A percentile compares a stretch with the other conserved stretches of the same genome.
phyloP scores from a whole-genome alignment of 2,329 filamentous ascomycete species.

The Beauveria sp. region DNA sequence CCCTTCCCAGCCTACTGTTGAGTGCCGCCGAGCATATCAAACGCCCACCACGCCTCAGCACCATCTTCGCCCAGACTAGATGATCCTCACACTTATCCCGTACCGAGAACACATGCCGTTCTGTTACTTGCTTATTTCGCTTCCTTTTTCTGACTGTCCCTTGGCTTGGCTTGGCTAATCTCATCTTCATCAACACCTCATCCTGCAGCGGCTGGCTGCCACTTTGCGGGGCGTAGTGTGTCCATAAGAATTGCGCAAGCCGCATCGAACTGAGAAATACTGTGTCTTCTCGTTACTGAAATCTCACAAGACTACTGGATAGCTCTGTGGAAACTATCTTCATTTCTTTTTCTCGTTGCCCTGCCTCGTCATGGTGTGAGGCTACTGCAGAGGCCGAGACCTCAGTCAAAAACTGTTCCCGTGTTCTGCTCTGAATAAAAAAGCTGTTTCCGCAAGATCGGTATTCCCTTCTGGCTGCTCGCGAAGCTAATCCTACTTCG shows the following conservation, averaged over 20 bases:
- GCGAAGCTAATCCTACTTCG: not conserved
- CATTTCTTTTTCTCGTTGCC: conserved; percentile 7
- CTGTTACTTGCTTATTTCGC: not conserved
- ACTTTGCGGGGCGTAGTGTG: conserved; percentile 7
- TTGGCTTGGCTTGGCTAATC: not conserved
- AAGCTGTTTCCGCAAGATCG: not conserved
- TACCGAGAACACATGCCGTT: not conserved
- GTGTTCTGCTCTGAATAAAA: not conserved
- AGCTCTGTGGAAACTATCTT: not conserved
- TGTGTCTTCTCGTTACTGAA: not conserved
- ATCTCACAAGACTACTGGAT: not conserved
- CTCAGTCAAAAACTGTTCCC: not conserved
- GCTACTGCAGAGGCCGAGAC: conserved; percentile 10
- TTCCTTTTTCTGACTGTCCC: conserved; percentile 4
- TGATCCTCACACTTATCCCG: not conserved
- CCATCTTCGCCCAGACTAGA: not conserved
- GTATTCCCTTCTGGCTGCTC: not conserved
- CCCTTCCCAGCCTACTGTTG: not conserved
- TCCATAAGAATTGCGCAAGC: not conserved
- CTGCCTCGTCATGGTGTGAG: conserved; percentile 4
- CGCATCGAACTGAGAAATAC: not conserved
- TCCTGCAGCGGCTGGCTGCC: not conserved
- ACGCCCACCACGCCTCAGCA: not conserved
- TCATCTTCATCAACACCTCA: not conserved
- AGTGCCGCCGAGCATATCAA: not conserved